phyloP scores from a whole-genome alignment of 106 monocot species.

The Hemerocallis citrina region DNA sequence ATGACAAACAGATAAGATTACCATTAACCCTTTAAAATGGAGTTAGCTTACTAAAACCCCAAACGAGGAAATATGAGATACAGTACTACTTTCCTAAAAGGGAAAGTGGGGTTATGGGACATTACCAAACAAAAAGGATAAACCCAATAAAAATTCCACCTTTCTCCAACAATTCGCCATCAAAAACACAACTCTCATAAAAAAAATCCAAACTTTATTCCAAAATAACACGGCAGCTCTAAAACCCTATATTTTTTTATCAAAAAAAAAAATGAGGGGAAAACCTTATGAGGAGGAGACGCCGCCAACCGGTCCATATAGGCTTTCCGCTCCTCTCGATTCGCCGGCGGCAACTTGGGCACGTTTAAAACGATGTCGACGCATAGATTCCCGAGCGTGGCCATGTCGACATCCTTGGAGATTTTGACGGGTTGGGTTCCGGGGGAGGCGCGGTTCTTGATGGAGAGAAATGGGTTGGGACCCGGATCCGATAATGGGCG shows the following conservation, averaged over 20 bases:
- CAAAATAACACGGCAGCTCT: too few species aligned
- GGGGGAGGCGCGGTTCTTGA: not conserved
- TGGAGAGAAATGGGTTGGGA: not conserved
- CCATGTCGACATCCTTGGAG: slow-evolving; percentile 44
- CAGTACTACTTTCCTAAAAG: too few species aligned
- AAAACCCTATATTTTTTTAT: too few species aligned
- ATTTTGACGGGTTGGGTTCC: not conserved
- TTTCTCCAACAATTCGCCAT: too few species aligned
- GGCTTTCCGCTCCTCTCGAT: slow-evolving; percentile 33
- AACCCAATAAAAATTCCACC: too few species aligned
- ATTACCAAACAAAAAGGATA: too few species aligned
- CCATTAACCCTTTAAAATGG: too few species aligned
- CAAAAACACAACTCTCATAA: not conserved
- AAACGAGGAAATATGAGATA: too few species aligned
- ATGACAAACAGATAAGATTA: too few species aligned
- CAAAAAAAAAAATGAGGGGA: not conserved
- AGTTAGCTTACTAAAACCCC: too few species aligned
- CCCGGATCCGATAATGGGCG: not conserved
- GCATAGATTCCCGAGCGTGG: slow-evolving; percentile 87
- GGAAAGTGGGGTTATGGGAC: not conserved
- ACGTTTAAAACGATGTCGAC: slow-evolving; percentile 84
- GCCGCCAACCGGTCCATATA: slow-evolving; percentile 75
- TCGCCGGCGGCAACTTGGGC: slow-evolving; percentile 54
- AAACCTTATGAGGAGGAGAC: slow-evolving; percentile 84
- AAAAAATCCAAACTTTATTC: too few species aligned